Evolutionary conservation across 108 stramenopile genomes (phyloP).

Genomic region (Cyclotella choctawhatcheeana): DNA sequence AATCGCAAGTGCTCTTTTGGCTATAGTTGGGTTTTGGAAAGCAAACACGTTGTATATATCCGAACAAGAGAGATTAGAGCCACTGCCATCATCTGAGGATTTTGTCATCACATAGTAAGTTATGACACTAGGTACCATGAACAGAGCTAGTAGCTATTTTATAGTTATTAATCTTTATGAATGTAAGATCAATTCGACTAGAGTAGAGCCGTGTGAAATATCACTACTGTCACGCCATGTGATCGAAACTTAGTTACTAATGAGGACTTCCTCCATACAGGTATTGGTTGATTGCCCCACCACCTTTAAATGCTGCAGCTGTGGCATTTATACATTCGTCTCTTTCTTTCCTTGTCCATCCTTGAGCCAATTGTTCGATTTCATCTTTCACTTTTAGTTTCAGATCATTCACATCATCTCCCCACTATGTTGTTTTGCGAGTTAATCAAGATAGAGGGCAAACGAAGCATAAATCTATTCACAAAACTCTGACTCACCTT

Average conservation of each 20-base stretch:
- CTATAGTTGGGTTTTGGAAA: slow-evolving; percentile 66
- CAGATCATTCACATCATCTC: slow-evolving; percentile 84
- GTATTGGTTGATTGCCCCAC: slow-evolving; percentile 73
- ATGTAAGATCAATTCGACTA: no score
- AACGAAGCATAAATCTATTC: background rate
- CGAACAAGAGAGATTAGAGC: background rate
- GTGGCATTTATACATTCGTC: slow-evolving; percentile 78
- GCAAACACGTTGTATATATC: slow-evolving; percentile 30
- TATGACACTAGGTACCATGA: background rate
- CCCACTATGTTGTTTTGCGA: slow-evolving; percentile 56
- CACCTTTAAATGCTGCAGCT: slow-evolving; percentile 71
- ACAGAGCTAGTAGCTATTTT: no score
- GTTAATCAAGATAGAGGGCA: background rate
- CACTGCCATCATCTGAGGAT: background rate
- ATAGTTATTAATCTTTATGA: no score
- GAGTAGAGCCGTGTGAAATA: no score
- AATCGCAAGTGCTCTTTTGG: slow-evolving; percentile 57
- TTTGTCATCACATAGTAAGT: background rate
- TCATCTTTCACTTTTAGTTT: slow-evolving; percentile 69
- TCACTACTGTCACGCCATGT: no score
- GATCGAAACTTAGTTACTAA: no score
- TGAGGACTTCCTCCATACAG: slow-evolving; percentile 66
- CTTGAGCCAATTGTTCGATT: slow-evolving; percentile 86
- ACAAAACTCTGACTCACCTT: slow-evolving; percentile 59
- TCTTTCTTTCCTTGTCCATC: slow-evolving; percentile 78